Percentiles rank a stretch among this genome's conserved stretches.
Evolutionary conservation across 768 basidiomycete genomes (phyloP).

Genomic region (Russula dissimulans): DNA sequence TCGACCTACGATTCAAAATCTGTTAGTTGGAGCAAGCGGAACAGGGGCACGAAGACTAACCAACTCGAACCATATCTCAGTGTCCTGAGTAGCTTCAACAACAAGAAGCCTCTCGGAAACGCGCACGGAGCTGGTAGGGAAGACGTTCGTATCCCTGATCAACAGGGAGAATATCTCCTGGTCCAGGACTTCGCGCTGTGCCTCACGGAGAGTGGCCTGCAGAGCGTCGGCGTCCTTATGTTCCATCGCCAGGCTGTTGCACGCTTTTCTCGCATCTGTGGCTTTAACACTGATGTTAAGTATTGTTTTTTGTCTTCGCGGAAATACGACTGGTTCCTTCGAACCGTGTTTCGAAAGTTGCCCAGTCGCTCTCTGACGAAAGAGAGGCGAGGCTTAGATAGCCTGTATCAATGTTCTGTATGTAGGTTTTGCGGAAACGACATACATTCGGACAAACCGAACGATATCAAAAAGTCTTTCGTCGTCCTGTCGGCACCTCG

Average conservation of each 20-base stretch:
- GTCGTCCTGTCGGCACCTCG: slow-evolving; percentile 75
- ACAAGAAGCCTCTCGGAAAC: slow-evolving; percentile 72
- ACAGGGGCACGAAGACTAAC: slow-evolving; percentile 31
- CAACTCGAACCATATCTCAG: slow-evolving; percentile 64
- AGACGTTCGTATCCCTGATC: slow-evolving; percentile 64
- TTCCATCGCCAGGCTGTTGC: not conserved
- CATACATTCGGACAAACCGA: slow-evolving; percentile 76
- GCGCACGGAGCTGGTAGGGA: slow-evolving; percentile 67
- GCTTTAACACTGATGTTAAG: slow-evolving; percentile 49
- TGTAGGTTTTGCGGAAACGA: slow-evolving; percentile 12
- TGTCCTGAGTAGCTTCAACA: slow-evolving; percentile 65
- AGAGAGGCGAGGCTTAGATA: slow-evolving; percentile 46
- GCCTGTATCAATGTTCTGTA: slow-evolving; percentile 6
- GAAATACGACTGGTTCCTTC: slow-evolving; percentile 22
- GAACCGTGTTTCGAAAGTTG: slow-evolving; percentile 45
- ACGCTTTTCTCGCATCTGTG: slow-evolving; percentile 20
- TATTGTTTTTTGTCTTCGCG: slow-evolving; percentile 53
- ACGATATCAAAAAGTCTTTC: slow-evolving; percentile 73
- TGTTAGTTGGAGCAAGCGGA: not conserved
- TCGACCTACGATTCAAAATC: slow-evolving; percentile 23
- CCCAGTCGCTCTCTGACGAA: slow-evolving; percentile 64
- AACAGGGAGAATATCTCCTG: slow-evolving; percentile 71
- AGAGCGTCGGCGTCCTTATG: slow-evolving; percentile 21
- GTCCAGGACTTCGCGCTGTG: slow-evolving; percentile 67
- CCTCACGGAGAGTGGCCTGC: slow-evolving; percentile 43